Percentiles rank a stretch among this genome's conserved stretches.
phyloP scores from a whole-genome alignment of 1,284 basidiomycete species.

The Moesziomyces sp. region DNA sequence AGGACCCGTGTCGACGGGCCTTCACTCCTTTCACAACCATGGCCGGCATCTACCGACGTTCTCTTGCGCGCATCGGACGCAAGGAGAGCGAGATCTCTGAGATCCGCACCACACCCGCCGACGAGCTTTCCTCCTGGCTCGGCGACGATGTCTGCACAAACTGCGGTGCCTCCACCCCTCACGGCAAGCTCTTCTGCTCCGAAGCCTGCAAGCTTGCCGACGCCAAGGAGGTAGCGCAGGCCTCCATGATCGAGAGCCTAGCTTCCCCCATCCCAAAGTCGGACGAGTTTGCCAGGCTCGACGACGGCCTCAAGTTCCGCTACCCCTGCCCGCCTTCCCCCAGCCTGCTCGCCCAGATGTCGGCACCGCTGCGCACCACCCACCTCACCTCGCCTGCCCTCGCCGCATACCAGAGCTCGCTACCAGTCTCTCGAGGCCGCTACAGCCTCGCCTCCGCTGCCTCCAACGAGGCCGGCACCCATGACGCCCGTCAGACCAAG shows the following conservation, averaged over 20 bases:
- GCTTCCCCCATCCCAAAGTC: slow-evolving; percentile 27
- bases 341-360: slow-evolving; percentile 55
- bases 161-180: slow-evolving; percentile 42
- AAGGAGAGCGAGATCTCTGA: slow-evolving; percentile 43
- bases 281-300: slow-evolving; percentile 18
- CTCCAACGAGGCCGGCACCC: slow-evolving; percentile 19
- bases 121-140: slow-evolving; percentile 59
- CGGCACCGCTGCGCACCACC: slow-evolving; percentile 38
- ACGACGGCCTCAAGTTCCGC: slow-evolving; percentile 45
- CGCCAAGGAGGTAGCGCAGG: slow-evolving; percentile 32
- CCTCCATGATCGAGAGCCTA: slow-evolving; percentile 28
- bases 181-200: slow-evolving; percentile 58
- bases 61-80: slow-evolving; percentile 41
- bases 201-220: slow-evolving; percentile 54
- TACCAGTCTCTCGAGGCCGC: slow-evolving; percentile 38
- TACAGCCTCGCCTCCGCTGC: slow-evolving; percentile 22
- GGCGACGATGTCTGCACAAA: slow-evolving; percentile 58
- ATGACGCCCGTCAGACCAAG: slow-evolving; percentile 24
- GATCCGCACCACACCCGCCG: slow-evolving; percentile 46
- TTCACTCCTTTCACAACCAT: slow-evolving; percentile 20
- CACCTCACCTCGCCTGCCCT: slow-evolving; percentile 56
- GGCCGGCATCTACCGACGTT: slow-evolving; percentile 51
- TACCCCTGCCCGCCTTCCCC: slow-evolving; percentile 60
- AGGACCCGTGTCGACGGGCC: slow-evolving; percentile 26
- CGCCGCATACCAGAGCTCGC: slow-evolving; percentile 52